Base-by-base conservation (phyloP, 257 asterid genomes). In the Striga asiatica region DNA sequence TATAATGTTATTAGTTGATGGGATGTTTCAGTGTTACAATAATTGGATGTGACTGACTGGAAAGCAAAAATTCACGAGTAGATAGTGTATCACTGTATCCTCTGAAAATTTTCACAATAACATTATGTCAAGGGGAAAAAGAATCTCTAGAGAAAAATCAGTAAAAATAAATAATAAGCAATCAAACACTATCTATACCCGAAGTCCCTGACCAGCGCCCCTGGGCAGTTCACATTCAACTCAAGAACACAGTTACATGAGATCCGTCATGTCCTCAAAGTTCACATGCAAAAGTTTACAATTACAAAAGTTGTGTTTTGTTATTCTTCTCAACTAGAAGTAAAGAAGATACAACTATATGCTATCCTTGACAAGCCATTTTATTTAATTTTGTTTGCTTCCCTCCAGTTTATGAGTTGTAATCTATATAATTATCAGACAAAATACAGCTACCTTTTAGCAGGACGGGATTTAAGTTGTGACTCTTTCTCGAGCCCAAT, bases 401-500 rank as follows among this genome's bases (percentile, higher is more conserved):
- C 13, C 54, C 43, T 29, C 70, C 52, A 47, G 22, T 42, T 53
- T 20, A 60, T 50, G 18, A 61, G 61, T 58, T 37, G 47, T 21
- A 54, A 47, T 35, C 45, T 62, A 54, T 50, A 47, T 23, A 46
- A 47, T 13, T 25, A 60, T 49, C 31, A 47, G 60, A 57, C 39
- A 54, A 63, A 20, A 29, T 43, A n/a, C n/a, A n/a, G n/a, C 63
- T 66, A 86, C 98, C 98, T 91, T 78, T 87, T 87, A 19, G 95
- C 50, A 41, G 96, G 96, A 35, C 98, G 96, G 23, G 98, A 81
- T 66, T 91, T 91, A 46, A 87, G 81, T 71, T 87, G 93, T 11
- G 98, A 87, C 76, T 91, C 98, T 68, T 91, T 91, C 71, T 91
- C 96, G 46, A 91, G 95, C 66, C 96, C 96, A 71, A 91, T 87